Evolutionary conservation across 1,284 basidiomycete species (phyloP).

Genomic region (Neonothopanus nambi): DNA sequence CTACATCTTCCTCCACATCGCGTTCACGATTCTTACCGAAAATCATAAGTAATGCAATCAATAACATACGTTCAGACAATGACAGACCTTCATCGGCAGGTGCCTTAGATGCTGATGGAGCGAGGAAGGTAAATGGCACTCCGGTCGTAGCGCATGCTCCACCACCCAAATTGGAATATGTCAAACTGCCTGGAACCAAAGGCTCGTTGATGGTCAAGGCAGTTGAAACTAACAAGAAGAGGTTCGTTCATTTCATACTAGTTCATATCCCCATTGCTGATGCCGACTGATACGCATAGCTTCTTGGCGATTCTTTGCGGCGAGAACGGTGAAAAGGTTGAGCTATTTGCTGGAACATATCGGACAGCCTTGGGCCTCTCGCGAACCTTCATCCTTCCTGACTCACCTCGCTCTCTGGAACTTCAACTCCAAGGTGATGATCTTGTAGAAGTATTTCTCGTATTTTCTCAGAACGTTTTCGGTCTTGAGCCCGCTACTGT

Average conservation of each 20-base stretch:
- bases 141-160: slow-evolving; percentile 51
- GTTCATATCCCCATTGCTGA: neutral
- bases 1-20: slow-evolving; percentile 39
- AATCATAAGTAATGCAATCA: slow-evolving; percentile 66
- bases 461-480: slow-evolving; percentile 87
- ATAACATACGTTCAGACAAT: slow-evolving; percentile 51
- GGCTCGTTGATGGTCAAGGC: slow-evolving; percentile 79
- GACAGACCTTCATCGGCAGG: slow-evolving; percentile 42
- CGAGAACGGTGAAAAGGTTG: slow-evolving; percentile 90
- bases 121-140: slow-evolving; percentile 30
- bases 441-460: slow-evolving; percentile 83
- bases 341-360: slow-evolving; percentile 85
- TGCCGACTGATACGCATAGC: slow-evolving; percentile 46
- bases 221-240: slow-evolving; percentile 84
- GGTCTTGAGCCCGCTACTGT: slow-evolving; percentile 88
- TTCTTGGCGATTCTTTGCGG: slow-evolving; percentile 88
- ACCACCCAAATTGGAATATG: slow-evolving; percentile 85
- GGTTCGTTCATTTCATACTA: slow-evolving; percentile 43
- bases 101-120: slow-evolving; percentile 33
- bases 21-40: slow-evolving; percentile 67
- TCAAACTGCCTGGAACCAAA: slow-evolving; percentile 89
- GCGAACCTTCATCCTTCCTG: slow-evolving; percentile 85
- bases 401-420: slow-evolving; percentile 82
- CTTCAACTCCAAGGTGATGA: slow-evolving; percentile 90
- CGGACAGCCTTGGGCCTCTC: slow-evolving; percentile 77